Percentiles rank a stretch among this genome's conserved stretches.
Evolutionary conservation across 2,329 filamentous ascomycete species (phyloP).

Genomic region (Emergomyces pasteurianus): DNA sequence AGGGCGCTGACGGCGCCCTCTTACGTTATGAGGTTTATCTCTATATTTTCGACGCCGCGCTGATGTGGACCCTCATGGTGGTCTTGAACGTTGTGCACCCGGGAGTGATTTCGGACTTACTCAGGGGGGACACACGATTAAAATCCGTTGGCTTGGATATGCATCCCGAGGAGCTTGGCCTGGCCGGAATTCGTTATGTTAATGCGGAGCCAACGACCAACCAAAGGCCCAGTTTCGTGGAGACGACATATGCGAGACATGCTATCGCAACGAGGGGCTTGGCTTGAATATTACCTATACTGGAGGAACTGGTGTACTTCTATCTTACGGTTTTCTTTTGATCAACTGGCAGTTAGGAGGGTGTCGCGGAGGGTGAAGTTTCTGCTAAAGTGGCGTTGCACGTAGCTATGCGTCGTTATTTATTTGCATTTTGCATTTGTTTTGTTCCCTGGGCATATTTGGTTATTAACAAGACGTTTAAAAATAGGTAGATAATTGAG

Average conservation of each 20-base stretch:
- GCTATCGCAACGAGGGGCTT: slow-evolving; percentile 8
- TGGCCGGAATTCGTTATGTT: neutral
- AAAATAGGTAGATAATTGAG: neutral
- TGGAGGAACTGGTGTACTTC: neutral
- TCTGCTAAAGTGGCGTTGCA: neutral
- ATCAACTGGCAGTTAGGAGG: neutral
- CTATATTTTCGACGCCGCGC: slow-evolving; percentile 22
- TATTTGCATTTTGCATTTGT: neutral
- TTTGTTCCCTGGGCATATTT: neutral
- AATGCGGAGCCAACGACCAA: neutral
- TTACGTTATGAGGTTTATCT: slow-evolving; percentile 20
- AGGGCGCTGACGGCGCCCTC: slow-evolving; percentile 22
- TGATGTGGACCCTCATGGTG: slow-evolving; percentile 18
- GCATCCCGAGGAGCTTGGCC: neutral
- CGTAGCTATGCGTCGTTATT: neutral
- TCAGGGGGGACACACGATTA: neutral
- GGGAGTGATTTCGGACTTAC: slow-evolving; percentile 2
- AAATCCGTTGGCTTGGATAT: neutral
- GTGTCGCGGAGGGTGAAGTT: neutral
- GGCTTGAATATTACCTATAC: neutral
- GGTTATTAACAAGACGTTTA: neutral
- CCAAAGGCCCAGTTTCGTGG: slow-evolving; percentile 2
- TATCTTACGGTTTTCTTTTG: neutral
- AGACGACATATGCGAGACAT: slow-evolving; percentile 9
- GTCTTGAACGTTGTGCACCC: slow-evolving; percentile 10